These are phyloP conservation scores for Phyllosticta capitalensis DNA, from an alignment of 2,329 filamentous ascomycete species.

Conservation along the genomic window DNA sequence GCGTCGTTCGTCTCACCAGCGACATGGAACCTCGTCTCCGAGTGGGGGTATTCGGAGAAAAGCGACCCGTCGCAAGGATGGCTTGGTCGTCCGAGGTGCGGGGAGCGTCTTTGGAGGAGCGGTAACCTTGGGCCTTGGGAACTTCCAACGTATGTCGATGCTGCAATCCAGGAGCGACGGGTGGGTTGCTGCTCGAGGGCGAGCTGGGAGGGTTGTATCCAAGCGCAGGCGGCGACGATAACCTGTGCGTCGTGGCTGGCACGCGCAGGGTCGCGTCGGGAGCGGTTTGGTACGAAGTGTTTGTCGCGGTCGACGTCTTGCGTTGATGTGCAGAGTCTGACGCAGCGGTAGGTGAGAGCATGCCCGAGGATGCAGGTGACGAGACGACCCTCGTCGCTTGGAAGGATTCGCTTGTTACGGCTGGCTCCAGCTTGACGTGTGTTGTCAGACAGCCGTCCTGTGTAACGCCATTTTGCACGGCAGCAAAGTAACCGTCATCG, in stretches of 20 bases:
- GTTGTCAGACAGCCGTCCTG: slow-evolving; percentile 28
- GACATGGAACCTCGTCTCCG: slow-evolving; percentile 73
- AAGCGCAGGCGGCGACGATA: slow-evolving; percentile 54
- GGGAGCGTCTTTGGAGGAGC: slow-evolving; percentile 57
- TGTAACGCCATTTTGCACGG: slow-evolving; percentile 25
- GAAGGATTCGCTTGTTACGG: slow-evolving; percentile 18
- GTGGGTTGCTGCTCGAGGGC: slow-evolving; percentile 28
- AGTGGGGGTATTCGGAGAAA: slow-evolving; percentile 60
- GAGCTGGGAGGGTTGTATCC: slow-evolving; percentile 26
- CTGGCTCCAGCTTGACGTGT: slow-evolving; percentile 27
- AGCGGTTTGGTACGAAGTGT: slow-evolving; percentile 15
- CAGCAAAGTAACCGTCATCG: slow-evolving; percentile 40
- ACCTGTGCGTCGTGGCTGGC: slow-evolving; percentile 34
- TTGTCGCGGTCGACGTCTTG: slow-evolving; percentile 18
- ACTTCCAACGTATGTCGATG: slow-evolving; percentile 87
- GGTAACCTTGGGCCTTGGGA: slow-evolving; percentile 54
- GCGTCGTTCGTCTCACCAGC: slow-evolving; percentile 68
- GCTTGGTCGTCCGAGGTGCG: slow-evolving; percentile 40
- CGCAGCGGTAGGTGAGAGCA: neutral
- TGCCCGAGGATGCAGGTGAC: neutral
- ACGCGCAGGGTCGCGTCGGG: slow-evolving; percentile 28
- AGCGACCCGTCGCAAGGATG: slow-evolving; percentile 65
- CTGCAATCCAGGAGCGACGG: slow-evolving; percentile 51
- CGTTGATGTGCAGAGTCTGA: slow-evolving; percentile 7
- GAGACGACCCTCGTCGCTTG: slow-evolving; percentile 1